Percentiles rank a stretch among this genome's conserved stretches.
Conservation (phyloP, 2,329 filamentous ascomycete genomes). For the Claviceps quebecensis region DNA sequence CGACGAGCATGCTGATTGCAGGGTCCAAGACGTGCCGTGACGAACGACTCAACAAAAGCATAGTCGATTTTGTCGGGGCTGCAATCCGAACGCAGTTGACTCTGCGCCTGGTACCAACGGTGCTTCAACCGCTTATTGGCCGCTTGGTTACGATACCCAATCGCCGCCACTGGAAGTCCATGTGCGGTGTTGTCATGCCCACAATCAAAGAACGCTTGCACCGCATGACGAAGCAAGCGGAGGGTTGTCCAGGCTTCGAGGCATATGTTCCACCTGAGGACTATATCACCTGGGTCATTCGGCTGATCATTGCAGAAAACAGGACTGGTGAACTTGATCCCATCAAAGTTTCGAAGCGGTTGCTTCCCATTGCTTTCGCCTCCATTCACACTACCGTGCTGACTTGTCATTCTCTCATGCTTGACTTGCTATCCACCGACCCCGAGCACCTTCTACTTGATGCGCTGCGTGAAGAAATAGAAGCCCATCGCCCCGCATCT, state of each 20-base stretch:
- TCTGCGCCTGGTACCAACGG: slow-evolving; percentile 30
- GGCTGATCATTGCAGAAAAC: slow-evolving; percentile 32
- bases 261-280: slow-evolving; percentile 35
- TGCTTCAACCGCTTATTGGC: slow-evolving; percentile 35
- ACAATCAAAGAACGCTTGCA: slow-evolving; percentile 34
- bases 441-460: slow-evolving; percentile 21
- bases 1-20: slow-evolving; percentile 30
- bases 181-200: slow-evolving; percentile 24
- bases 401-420: slow-evolving; percentile 31
- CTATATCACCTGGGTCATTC: slow-evolving; percentile 43
- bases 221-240: slow-evolving; percentile 28
- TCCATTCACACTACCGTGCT: slow-evolving; percentile 44
- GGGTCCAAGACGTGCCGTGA: slow-evolving; percentile 26
- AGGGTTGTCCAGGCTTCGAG: slow-evolving; percentile 25
- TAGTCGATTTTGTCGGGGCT: slow-evolving; percentile 34
- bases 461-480: slow-evolving; percentile 29
- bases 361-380: slow-evolving; percentile 44
- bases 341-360: slow-evolving; percentile 31
- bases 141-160: slow-evolving; percentile 30
- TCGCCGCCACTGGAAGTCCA: slow-evolving; percentile 32
- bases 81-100: slow-evolving; percentile 31
- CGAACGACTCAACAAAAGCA: slow-evolving; percentile 29
- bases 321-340: slow-evolving; percentile 29
- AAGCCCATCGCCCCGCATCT: slow-evolving; percentile 11
- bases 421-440: slow-evolving; percentile 31